These are phyloP conservation scores for Microdochium trichocladiopsis DNA, from an alignment of 2,329 filamentous ascomycete species.

Conservation along the genomic window DNA sequence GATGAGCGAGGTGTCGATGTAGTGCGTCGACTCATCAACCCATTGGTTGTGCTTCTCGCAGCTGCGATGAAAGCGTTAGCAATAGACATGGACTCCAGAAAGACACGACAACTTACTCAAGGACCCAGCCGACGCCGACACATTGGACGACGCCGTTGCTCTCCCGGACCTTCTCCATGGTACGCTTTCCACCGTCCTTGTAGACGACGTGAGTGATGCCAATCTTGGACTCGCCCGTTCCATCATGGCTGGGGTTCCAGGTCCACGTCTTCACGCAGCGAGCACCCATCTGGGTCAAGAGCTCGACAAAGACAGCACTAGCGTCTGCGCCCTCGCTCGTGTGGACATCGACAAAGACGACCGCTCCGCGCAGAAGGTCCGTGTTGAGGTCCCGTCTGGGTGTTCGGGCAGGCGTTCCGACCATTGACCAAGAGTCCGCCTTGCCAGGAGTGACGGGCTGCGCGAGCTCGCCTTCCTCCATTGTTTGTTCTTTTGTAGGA, in stretches of 20 bases:
- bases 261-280: constrained; percentile 69
- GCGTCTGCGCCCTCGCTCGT: constrained; percentile 77
- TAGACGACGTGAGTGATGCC: constrained; percentile 85
- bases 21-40: constrained; percentile 66
- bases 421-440: constrained; percentile 43
- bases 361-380: constrained; percentile 57
- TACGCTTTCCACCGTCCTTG: constrained; percentile 78
- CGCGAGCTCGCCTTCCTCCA: constrained; percentile 10
- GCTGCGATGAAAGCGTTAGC: constrained; percentile 30
- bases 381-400: constrained; percentile 46
- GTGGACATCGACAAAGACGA: constrained; percentile 79
- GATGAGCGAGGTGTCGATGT: constrained; percentile 58
- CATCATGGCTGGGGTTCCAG: constrained; percentile 52
- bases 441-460: constrained; percentile 37
- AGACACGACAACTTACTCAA: constrained; percentile 60
- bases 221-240: constrained; percentile 41
- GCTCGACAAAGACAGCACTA: constrained; percentile 72
- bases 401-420: constrained; percentile 49
- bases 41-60: constrained; percentile 72
- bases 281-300: constrained; percentile 76
- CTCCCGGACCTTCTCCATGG: constrained; percentile 72
- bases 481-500: constrained; percentile 32
- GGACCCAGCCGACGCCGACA: constrained; percentile 81
- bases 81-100: constrained; percentile 8
- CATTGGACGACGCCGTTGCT: constrained; percentile 71